Evolutionary conservation across 1,284 basidiomycete species (phyloP), one percentile per base, ranked within the genome.

Genomic region (Sphaerobolus stellatus): DNA sequence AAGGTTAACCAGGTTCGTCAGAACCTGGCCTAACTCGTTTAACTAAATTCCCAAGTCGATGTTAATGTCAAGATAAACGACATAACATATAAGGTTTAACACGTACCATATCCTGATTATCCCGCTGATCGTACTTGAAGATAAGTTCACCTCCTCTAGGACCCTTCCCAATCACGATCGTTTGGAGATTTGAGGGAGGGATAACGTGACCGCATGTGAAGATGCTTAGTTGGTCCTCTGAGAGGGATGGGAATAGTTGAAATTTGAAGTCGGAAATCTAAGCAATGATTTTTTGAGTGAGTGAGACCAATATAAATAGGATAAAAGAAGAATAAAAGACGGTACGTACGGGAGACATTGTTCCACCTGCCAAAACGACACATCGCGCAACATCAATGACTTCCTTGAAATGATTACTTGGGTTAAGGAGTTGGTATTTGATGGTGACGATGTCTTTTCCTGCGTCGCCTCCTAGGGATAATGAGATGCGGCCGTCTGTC

Each of bases 201-300:
- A 98, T 92, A 58, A 98, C 91, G 69, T 99, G 96, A 0, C 90
- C 88, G 68, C 96, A 99, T 0, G 93, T 92, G 65, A 98, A 93
- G 14, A 82, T 88, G 2, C 83, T 74, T 20, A 98, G 74, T 28
- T 82, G 80, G 11, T 87, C 81, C 1, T 71, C 50, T 1, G 85
- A 74, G 2, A 97, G 65, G 52, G 78, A 74, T 0, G 86, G 79
- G 63, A 99, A 93, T 3, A 99, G 76, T 64, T 98, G 95, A 52
- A 79, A 78, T 27, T 84, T 76, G 24, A 98, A 84, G 68, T 98
- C 94, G n/a, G 89, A 86, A 45, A 98, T 88, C 93, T 96, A 62
- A 25, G 28, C 41, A 22, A 9, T 43, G 11, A 43, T 22, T 11
- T 43, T 22, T 4, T 18, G 41, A n/a, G 4, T 6, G 13, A 43